Percentiles rank a stretch among this genome's conserved stretches.
phyloP scores from a whole-genome alignment of 2,329 filamentous ascomycete genomes.

The Ophidiomyces ophidiicola region DNA sequence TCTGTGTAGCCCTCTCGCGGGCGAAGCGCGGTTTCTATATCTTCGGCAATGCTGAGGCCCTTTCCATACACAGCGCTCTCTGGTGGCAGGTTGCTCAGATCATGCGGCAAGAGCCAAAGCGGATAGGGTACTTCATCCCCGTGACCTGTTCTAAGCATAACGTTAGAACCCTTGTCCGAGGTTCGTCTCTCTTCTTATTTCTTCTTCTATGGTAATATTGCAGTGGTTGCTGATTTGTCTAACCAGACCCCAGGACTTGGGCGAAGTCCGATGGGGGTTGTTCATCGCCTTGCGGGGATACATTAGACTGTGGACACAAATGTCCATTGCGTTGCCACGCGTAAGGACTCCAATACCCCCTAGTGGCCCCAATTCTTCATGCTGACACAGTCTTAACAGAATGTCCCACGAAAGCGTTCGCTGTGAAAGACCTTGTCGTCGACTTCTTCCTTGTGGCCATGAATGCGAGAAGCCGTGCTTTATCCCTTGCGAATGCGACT shows the following conservation, averaged over 20 bases:
- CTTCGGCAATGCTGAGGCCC: conserved; percentile 59
- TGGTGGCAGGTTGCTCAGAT: conserved; percentile 42
- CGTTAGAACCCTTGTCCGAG: conserved; percentile 39
- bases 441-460: conserved; percentile 30
- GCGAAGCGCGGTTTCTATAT: conserved; percentile 71
- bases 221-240: conserved; percentile 6
- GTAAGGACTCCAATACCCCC: conserved; percentile 24
- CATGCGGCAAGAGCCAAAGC: conserved; percentile 26
- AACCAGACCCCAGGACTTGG: conserved; percentile 42
- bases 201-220: not conserved
- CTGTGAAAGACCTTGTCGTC: conserved; percentile 26
- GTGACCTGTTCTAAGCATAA: conserved; percentile 52
- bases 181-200: conserved; percentile 18
- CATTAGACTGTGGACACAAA: conserved; percentile 40
- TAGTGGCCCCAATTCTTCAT: conserved; percentile 2
- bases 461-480: conserved; percentile 26
- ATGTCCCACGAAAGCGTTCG: conserved; percentile 29
- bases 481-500: conserved; percentile 24
- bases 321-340: conserved; percentile 44
- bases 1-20: conserved; percentile 54
- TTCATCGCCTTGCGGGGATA: conserved; percentile 34
- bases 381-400: conserved; percentile 16
- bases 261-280: conserved; percentile 43
- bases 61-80: conserved; percentile 36
- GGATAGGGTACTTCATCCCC: conserved; percentile 45